These are phyloP conservation scores for Mycena filopes DNA, from an alignment of 768 basidiomycete genomes.

Conservation along the genomic window DNA sequence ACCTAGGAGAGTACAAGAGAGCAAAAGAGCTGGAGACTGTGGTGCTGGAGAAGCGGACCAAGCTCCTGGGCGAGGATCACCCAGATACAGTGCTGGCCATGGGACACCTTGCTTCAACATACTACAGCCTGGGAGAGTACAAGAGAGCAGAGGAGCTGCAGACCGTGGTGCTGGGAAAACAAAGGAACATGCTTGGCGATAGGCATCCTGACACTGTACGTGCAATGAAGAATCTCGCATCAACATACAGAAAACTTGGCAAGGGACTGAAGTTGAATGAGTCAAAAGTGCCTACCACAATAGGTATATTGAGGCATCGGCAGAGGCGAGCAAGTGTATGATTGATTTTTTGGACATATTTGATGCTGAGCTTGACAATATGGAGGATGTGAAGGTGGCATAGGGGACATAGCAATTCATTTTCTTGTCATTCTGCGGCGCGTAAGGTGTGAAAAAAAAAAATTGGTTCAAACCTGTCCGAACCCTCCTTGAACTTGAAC, in stretches of 20 bases:
- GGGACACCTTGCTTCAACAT: no score
- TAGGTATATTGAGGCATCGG: constrained; percentile 37
- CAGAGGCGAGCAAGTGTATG: background rate
- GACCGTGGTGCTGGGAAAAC: background rate
- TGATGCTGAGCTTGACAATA: background rate
- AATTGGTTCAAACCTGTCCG: background rate
- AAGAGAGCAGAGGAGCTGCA: background rate
- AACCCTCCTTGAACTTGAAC: no score
- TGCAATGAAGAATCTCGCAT: background rate
- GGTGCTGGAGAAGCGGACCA: no score
- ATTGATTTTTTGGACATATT: constrained; percentile 1
- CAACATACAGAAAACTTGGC: no score
- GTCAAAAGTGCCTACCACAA: constrained; percentile 43
- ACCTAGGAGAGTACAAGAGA: no score
- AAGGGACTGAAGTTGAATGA: no score
- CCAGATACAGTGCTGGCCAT: no score
- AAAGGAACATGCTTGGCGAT: background rate
- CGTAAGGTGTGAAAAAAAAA: background rate
- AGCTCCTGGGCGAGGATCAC: no score
- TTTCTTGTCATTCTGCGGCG: background rate
- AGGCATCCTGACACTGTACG: constrained; percentile 1
- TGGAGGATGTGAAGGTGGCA: background rate
- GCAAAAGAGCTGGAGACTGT: no score
- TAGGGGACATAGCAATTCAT: background rate
- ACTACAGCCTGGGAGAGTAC: no score